Percentiles rank a stretch among this genome's conserved stretches.
These are phyloP conservation scores for Thalia dealbata DNA, from an alignment of 176 grass and related monocot species.

Conservation along the genomic window DNA sequence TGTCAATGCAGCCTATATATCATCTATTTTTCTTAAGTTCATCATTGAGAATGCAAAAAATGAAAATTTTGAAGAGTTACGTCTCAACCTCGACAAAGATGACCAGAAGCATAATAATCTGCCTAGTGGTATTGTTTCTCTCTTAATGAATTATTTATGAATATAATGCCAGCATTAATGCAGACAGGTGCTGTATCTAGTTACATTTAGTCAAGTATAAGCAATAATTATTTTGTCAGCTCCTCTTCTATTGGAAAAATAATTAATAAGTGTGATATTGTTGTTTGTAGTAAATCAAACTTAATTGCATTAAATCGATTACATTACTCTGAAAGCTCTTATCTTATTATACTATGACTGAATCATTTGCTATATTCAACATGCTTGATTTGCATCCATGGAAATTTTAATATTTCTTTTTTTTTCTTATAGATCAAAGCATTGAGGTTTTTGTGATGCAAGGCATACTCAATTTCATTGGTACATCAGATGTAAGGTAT, in stretches of 20 bases:
- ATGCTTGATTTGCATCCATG: not conserved
- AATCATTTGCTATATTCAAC: not conserved
- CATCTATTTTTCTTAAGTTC: conserved; percentile 98
- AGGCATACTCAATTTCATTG: conserved; percentile 70
- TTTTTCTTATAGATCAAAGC: conserved; percentile 42
- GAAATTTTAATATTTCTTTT: conserved; percentile 9
- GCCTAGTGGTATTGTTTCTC: conserved; percentile 45
- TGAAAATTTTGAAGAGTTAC: conserved; percentile 72
- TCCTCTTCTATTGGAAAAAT: not conserved
- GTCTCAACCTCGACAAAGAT: conserved; percentile 62
- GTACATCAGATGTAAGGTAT: conserved; percentile 86
- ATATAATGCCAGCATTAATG: not conserved
- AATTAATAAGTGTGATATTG: not conserved
- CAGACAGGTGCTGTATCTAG: not conserved
- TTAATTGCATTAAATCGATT: not conserved
- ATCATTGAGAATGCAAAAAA: conserved; percentile 74
- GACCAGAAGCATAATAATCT: conserved; percentile 61
- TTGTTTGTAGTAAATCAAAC: not conserved
- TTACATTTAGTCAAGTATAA: not conserved
- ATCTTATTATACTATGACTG: not conserved
- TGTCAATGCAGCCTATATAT: conserved; percentile 93
- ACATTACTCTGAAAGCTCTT: not conserved
- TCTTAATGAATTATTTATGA: not conserved
- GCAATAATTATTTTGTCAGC: not conserved
- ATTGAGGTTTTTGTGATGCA: conserved; percentile 73